A percentile compares a stretch with the other conserved stretches of the same genome.
phyloP scores from a whole-genome alignment of 768 basidiomycete species.

The Daedaleopsis nitida region DNA sequence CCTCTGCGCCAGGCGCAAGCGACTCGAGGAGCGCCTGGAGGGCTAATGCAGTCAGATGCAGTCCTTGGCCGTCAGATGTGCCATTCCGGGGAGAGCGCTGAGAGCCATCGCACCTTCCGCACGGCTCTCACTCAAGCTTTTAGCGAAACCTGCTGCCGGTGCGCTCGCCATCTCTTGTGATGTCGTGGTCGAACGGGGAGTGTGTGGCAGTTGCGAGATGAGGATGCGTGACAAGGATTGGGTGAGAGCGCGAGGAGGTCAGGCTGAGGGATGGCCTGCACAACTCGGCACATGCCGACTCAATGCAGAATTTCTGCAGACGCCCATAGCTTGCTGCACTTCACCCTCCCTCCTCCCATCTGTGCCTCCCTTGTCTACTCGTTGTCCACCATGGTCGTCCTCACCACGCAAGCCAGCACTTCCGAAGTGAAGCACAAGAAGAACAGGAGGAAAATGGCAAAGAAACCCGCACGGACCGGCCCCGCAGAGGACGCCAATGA shows the following conservation, averaged over 20 bases:
- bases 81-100: not conserved
- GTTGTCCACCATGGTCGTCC: slow-evolving; percentile 41
- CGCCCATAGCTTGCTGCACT: slow-evolving; percentile 15
- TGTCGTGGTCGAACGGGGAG: not conserved
- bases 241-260: not conserved
- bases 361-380: not conserved
- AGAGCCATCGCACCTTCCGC: slow-evolving; percentile 37
- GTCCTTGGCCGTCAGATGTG: slow-evolving; percentile 8
- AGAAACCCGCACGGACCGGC: slow-evolving; percentile 34
- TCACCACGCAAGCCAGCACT: slow-evolving; percentile 36
- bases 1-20: slow-evolving; percentile 30
- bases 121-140: slow-evolving; percentile 34
- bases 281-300: slow-evolving; percentile 23
- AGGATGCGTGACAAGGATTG: not conserved
- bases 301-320: slow-evolving; percentile 24
- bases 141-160: slow-evolving; percentile 5
- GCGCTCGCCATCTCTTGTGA: slow-evolving; percentile 14
- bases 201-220: too few relatives aligned
- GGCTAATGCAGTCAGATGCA: slow-evolving; percentile 31
- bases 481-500: slow-evolving; percentile 20
- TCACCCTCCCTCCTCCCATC: slow-evolving; percentile 2
- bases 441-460: slow-evolving; percentile 45
- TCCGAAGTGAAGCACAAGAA: slow-evolving; percentile 42
- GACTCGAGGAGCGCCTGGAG: slow-evolving; percentile 43
- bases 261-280: not conserved